Base-by-base conservation (phyloP, 164 flowering plant species). In the Aristolochia fimbriata region DNA sequence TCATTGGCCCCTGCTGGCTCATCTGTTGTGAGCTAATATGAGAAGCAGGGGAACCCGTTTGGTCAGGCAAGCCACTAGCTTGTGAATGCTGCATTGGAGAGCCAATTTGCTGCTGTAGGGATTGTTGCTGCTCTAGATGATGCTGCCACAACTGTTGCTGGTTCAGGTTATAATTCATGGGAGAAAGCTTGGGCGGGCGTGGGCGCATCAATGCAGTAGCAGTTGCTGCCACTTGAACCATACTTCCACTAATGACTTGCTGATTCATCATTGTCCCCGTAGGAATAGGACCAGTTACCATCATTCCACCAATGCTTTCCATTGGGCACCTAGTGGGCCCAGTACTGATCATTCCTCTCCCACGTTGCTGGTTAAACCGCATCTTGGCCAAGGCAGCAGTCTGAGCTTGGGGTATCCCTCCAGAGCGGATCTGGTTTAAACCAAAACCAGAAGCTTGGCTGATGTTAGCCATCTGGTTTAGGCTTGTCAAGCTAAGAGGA, bases 191-290 rank as follows among this genome's bases (percentile, higher is more conserved):
- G 6, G 89, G 91, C 6, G 92, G 88, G 6, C 89, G 91, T 6
- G 92, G 88, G 22, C 84, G 95, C 96, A 90, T 87, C 7, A 76
- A 67, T 3, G 77, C 83, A 73, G 81, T 70, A 21, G 6, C 22
- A 84, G 51, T 23, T 80, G 80, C 63, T 83, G 96, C 77, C 4
- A 85, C 74, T 15, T 73, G 74, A 56, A 51, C 73, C 57, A 77
- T 70, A 59, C 63, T 76, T 23, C 53, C 74, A 47, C 84, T 79
- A 70, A 76, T 77, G 12, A 87, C 61, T 24, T 73, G 70, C 71
- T 85, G 87, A 10, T 83, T 84, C 60, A 86, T 61, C 81, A 86
- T 80, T 0, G 96, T 77, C 25, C 93, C 77, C 19, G 73, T 52
- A 24, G 30, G 46, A 55, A 86, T 73, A 68, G 73, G 85, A 58